These are phyloP conservation scores for Sclerotinia minor DNA, from an alignment of 2,329 filamentous ascomycete species.

Conservation along the genomic window DNA sequence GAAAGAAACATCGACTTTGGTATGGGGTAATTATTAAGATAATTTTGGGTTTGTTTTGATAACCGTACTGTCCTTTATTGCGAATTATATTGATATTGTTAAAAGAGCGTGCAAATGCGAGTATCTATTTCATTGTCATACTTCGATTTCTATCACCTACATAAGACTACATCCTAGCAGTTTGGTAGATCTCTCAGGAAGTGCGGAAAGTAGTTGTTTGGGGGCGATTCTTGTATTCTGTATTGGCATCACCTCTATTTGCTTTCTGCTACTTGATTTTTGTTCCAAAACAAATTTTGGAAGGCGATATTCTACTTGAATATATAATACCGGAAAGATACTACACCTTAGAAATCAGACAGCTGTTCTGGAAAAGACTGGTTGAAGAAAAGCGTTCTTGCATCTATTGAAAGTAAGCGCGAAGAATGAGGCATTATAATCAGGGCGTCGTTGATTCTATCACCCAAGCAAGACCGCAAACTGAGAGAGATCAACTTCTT, in stretches of 20 bases:
- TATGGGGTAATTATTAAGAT: constrained; percentile 27
- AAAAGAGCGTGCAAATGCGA: constrained; percentile 3
- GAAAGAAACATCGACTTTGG: constrained; percentile 26
- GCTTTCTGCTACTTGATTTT: neutral
- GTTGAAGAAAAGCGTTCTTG: constrained; percentile 26
- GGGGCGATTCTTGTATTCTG: neutral
- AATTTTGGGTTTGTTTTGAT: constrained; percentile 24
- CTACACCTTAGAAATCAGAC: too few species aligned
- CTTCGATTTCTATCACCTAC: constrained; percentile 5
- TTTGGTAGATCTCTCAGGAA: neutral
- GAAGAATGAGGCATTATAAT: neutral
- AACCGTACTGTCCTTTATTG: constrained; percentile 28
- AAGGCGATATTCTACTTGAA: constrained; percentile 24
- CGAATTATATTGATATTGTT: constrained; percentile 27
- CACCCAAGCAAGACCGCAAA: neutral
- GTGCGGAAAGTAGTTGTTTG: constrained; percentile 1
- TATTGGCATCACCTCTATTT: neutral
- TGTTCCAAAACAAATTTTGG: constrained; percentile 19
- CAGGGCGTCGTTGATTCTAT: neutral
- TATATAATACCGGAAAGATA: too few species aligned
- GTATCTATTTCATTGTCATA: neutral
- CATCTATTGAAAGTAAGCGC: neutral
- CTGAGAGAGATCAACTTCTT: neutral
- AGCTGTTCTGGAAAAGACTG: constrained; percentile 26
- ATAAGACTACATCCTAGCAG: neutral